Conservation (phyloP, 2,329 filamentous ascomycete species). For the Diaporthe ilicicola region DNA sequence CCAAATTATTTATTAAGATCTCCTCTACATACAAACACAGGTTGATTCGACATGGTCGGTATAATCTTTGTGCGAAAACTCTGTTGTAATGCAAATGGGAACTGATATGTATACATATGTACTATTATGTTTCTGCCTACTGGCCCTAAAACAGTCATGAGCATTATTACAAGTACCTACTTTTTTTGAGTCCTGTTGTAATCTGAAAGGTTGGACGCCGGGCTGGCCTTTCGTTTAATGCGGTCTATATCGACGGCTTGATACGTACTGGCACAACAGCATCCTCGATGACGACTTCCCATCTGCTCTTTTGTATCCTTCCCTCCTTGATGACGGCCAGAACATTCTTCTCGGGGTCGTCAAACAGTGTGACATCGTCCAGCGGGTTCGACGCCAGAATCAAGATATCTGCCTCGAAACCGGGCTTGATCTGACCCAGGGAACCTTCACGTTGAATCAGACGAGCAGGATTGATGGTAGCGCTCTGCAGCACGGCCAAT, state of each 20-base stretch:
- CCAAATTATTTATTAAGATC: too few species aligned
- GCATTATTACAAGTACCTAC: too few species aligned
- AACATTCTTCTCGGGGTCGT: conserved; percentile 53
- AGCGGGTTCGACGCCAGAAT: conserved; percentile 59
- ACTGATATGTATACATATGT: too few species aligned
- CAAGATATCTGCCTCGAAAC: conserved; percentile 59
- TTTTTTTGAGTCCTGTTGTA: too few species aligned
- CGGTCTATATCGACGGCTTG: conserved; percentile 24
- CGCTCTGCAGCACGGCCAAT: conserved; percentile 56
- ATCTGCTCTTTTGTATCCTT: conserved; percentile 47
- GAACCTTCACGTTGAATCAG: conserved; percentile 52
- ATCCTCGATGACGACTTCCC: conserved; percentile 25
- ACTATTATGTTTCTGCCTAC: too few species aligned
- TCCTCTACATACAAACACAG: too few species aligned
- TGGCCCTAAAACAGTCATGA: too few species aligned
- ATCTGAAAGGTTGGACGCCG: too few species aligned
- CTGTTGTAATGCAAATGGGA: too few species aligned
- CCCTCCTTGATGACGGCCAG: conserved; percentile 61
- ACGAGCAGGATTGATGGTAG: conserved; percentile 59
- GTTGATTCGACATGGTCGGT: too few species aligned
- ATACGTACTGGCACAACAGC: conserved; percentile 15
- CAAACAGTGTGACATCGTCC: conserved; percentile 59
- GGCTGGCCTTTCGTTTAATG: too few species aligned
- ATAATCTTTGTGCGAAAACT: too few species aligned
- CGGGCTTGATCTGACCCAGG: conserved; percentile 57